phyloP scores from a whole-genome alignment of 306 rosid species.

The Clitoria ternatea region DNA sequence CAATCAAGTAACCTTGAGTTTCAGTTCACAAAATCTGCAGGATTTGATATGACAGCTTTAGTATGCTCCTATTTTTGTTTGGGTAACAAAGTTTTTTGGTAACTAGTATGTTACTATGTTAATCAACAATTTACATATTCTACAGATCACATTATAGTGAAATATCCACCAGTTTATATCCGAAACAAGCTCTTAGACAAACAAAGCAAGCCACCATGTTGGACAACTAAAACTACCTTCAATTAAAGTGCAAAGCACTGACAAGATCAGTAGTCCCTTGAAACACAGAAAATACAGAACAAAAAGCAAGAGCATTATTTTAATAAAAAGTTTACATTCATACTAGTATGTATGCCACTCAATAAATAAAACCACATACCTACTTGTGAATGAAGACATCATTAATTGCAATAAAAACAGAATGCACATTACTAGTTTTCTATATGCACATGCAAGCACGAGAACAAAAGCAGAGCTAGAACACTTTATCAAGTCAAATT shows the following conservation, averaged over 20 bases:
- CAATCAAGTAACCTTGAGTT: not conserved
- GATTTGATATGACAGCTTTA: not conserved
- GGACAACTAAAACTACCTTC: not conserved
- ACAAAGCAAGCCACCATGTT: not conserved
- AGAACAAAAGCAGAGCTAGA: too few species aligned
- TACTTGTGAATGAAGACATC: not conserved
- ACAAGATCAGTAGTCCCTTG: not conserved
- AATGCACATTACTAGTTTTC: too few species aligned
- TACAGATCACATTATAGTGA: not conserved
- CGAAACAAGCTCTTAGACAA: not conserved
- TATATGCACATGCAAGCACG: not conserved
- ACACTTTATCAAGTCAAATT: not conserved
- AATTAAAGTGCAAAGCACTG: not conserved
- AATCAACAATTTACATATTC: not conserved
- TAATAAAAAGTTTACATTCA: not conserved
- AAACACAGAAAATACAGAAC: not conserved
- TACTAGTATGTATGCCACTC: not conserved
- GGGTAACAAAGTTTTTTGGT: too few species aligned
- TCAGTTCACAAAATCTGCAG: constrained; percentile 5
- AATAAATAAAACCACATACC: not conserved
- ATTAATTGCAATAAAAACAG: too few species aligned
- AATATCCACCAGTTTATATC: not conserved
- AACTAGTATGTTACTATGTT: too few species aligned
- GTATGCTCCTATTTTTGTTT: too few species aligned
- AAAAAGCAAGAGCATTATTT: not conserved